Conservation (phyloP, 768 basidiomycete genomes). For the Gloeophyllum trabeum region DNA sequence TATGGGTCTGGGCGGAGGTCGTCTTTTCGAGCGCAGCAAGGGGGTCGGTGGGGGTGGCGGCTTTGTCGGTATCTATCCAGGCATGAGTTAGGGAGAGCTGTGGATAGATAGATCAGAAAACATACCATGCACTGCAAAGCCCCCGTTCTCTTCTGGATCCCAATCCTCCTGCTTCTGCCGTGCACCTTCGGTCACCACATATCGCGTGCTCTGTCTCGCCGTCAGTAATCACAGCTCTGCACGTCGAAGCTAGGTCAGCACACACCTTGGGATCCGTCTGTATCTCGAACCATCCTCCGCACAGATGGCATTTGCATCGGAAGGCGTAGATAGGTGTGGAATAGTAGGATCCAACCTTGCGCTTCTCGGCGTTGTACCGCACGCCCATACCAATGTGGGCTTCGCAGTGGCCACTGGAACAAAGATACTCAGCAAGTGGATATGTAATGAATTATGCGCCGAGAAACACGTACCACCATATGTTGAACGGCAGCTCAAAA, state of each 20-base stretch:
- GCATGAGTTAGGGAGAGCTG: neutral
- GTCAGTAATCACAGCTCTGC: neutral
- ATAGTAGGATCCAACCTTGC: conserved; percentile 90
- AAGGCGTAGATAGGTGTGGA: conserved; percentile 93
- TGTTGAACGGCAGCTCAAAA: conserved; percentile 94
- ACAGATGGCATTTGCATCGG: conserved; percentile 95
- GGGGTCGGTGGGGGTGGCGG: conserved; percentile 60
- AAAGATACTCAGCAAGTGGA: too few relatives aligned
- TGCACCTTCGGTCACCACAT: conserved; percentile 90
- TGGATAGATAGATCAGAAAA: neutral
- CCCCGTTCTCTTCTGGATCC: conserved; percentile 94
- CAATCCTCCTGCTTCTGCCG: conserved; percentile 92
- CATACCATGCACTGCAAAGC: conserved; percentile 79
- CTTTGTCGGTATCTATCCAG: conserved; percentile 66
- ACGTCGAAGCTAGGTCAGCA: neutral
- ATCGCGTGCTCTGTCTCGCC: conserved; percentile 72
- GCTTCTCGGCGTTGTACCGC: conserved; percentile 99
- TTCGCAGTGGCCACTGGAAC: conserved; percentile 79
- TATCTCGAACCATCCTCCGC: conserved; percentile 96
- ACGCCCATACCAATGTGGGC: conserved; percentile 98
- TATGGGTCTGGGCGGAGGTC: conserved; percentile 59
- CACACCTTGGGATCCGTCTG: conserved; percentile 91
- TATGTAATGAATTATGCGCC: neutral
- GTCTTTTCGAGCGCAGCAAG: conserved; percentile 86
- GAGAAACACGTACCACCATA: conserved; percentile 68